phyloP scores from a whole-genome alignment of 2,329 filamentous ascomycete genomes.

The Neoarthrinium moseri region DNA sequence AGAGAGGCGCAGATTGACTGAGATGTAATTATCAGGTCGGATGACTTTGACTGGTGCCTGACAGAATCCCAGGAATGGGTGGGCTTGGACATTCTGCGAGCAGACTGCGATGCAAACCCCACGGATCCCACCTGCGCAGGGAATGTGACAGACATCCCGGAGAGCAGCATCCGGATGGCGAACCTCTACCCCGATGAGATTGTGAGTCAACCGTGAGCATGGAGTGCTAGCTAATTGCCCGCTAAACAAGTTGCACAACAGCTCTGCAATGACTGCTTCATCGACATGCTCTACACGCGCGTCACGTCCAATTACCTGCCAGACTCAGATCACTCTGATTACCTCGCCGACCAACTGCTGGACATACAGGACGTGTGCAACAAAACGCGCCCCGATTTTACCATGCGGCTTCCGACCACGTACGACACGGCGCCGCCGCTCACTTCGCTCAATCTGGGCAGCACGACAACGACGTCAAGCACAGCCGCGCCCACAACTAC shows the following conservation, averaged over 20 bases:
- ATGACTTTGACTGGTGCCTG: conserved; percentile 4
- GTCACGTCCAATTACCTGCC: conserved; percentile 1
- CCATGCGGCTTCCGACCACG: not conserved
- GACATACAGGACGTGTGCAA: conserved; percentile 6
- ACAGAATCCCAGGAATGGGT: conserved; percentile 6
- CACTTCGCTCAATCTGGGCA: not conserved
- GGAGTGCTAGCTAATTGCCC: not conserved
- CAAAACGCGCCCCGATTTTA: not conserved
- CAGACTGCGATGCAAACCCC: conserved; percentile 3
- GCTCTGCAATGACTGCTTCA: conserved; percentile 6
- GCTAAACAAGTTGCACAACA: too few species aligned
- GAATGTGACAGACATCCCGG: not conserved
- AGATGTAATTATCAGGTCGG: not conserved
- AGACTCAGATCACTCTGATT: conserved; percentile 6
- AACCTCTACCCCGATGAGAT: conserved; percentile 4
- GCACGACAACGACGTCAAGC: not conserved
- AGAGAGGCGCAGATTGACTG: not conserved
- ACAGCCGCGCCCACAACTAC: not conserved
- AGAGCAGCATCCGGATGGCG: not conserved
- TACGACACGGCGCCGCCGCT: conserved; percentile 1
- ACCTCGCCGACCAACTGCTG: conserved; percentile 4
- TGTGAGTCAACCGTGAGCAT: not conserved
- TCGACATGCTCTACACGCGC: conserved; percentile 2
- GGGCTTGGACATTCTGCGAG: conserved; percentile 3
- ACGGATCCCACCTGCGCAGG: not conserved